These are phyloP conservation scores for Oropetium thomaeum DNA, from an alignment of 176 grass and related monocot species.

Conservation along the genomic window DNA sequence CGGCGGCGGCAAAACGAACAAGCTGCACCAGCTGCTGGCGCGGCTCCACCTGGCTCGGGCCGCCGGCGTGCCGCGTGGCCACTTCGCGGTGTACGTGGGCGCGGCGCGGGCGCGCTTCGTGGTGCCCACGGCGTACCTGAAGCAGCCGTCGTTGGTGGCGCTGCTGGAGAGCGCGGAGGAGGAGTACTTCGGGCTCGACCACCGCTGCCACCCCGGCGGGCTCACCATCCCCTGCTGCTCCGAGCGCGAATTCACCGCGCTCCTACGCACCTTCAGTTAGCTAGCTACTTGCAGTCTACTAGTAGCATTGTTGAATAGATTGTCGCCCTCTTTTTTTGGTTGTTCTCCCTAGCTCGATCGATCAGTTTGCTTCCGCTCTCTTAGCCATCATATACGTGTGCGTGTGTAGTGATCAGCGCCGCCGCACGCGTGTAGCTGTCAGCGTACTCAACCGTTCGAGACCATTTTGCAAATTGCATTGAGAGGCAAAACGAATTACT, in stretches of 20 bases:
- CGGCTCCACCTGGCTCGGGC: constrained; percentile 29
- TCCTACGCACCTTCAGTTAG: constrained; percentile 1
- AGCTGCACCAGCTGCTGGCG: constrained; percentile 44
- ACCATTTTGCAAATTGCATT: not conserved
- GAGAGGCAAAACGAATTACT: not conserved
- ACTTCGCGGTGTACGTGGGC: constrained; percentile 57
- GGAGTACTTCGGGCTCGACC: constrained; percentile 56
- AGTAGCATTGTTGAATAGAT: no score
- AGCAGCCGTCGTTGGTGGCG: constrained; percentile 47
- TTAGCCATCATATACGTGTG: not conserved
- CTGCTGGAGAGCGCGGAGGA: constrained; percentile 54
- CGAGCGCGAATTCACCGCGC: constrained; percentile 37
- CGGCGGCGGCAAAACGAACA: not conserved
- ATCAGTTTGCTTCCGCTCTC: not conserved
- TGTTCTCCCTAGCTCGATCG: not conserved
- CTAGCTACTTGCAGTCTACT: not conserved
- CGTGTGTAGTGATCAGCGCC: not conserved
- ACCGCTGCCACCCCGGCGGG: constrained; percentile 26
- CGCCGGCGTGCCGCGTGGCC: constrained; percentile 34
- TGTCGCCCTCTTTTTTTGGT: no score
- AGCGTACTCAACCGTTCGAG: not conserved
- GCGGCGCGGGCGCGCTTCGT: constrained; percentile 42
- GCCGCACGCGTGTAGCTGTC: not conserved
- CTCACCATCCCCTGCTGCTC: constrained; percentile 42
- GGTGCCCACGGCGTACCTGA: constrained; percentile 49